phyloP scores from a whole-genome alignment of 306 rosid species.

The Clitoria ternatea region DNA sequence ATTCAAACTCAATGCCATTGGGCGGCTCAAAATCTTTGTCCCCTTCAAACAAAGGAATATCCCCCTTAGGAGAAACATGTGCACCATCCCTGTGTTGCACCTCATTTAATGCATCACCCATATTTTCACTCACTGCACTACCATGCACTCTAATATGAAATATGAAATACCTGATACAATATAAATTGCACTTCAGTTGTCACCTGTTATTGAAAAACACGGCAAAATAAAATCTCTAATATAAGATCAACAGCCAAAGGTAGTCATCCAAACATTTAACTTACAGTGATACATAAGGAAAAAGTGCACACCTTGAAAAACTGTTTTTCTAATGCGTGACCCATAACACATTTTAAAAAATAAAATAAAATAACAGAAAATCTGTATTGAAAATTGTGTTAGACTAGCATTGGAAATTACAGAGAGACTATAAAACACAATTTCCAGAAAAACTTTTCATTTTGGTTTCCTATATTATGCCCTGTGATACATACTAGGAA shows the following conservation, averaged over 20 bases:
- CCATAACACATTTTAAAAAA: too few relatives aligned
- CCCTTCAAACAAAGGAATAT: slow-evolving; percentile 53
- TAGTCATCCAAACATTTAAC: neutral
- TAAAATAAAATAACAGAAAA: too few relatives aligned
- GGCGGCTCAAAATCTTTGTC: slow-evolving; percentile 74
- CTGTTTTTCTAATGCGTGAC: too few relatives aligned
- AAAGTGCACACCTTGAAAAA: neutral
- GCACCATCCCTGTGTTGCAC: slow-evolving; percentile 42
- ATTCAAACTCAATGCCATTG: slow-evolving; percentile 75
- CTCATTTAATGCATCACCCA: slow-evolving; percentile 56
- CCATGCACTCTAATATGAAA: slow-evolving; percentile 35
- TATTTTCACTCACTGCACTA: slow-evolving; percentile 32
- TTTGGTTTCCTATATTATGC: too few relatives aligned
- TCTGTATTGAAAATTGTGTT: too few relatives aligned
- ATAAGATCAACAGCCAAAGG: neutral
- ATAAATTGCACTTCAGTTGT: slow-evolving; percentile 14
- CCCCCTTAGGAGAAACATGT: slow-evolving; percentile 49
- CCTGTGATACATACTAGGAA: too few relatives aligned
- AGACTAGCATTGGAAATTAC: too few relatives aligned
- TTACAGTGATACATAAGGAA: neutral
- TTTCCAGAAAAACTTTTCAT: too few relatives aligned
- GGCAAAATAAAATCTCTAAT: slow-evolving; percentile 1
- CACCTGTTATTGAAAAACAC: slow-evolving; percentile 22
- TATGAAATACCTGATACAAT: slow-evolving; percentile 15
- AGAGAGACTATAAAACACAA: too few relatives aligned